Base-by-base conservation (phyloP, 2,329 filamentous ascomycete species). In the Stenocarpella maydis region DNA sequence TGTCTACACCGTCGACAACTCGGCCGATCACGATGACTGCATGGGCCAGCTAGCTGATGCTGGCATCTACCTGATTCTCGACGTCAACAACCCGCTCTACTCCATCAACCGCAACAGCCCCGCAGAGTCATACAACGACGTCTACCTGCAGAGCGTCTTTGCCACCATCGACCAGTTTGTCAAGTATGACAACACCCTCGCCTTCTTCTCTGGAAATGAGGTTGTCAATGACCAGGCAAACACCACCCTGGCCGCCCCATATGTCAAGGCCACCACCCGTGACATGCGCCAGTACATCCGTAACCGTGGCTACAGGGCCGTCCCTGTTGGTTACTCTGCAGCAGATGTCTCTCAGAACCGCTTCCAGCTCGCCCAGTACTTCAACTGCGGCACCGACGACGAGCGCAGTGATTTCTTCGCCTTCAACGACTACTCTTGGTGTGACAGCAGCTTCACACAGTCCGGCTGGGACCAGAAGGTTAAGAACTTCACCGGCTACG, bases 1-100 rank as follows among this genome's bases (percentile, higher is more conserved):
- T 80, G 92, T 97, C 72, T 98, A 97, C 87, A 94, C 92, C 19
- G 90, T 97, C 74, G 95, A 98, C 85, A 97, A 97, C 87, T 90
- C 90, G 63, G 83, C 85, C 75, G 82, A 91, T 80, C 95, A 98
- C 82, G 90, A 95, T 76, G 87, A 89, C 72, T 98, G 95, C 85
- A 98, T 98, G 95, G 84, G 86, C 71, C 85, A 87, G 54, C 86
- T 97, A 71, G 90, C 89, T 65, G 92, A 92, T 76, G 94, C 93
- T 72, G 93, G 93, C 76, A 97, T 97, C 85, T 97, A 97, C 85
- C 88, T 97, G 65, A 93, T 97, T 45, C 86, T 97, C 64, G 94
- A 97, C 76, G 92, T 96, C 85, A 97, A 97, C 88, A 95, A 85
- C 87, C 93, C 93, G 74, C 86, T 89, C 73, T 97, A 97, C 86